Conservation (phyloP, 208 protist genomes). For the Crithidia sp. region DNA sequence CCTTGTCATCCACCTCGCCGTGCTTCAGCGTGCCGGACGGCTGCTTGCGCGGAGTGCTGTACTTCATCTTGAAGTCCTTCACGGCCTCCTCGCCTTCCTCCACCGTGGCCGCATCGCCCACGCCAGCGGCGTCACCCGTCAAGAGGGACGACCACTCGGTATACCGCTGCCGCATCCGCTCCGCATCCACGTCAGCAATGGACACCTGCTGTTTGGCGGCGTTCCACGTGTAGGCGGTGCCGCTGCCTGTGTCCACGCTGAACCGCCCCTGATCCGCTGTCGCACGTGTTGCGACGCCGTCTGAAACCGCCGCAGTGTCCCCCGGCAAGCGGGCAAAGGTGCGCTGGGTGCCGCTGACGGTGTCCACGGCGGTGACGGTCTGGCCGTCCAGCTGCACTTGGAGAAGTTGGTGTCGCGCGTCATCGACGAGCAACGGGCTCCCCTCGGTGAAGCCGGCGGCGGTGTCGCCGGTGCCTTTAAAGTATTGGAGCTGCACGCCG, state of each 20-base stretch:
- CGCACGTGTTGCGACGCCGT: too few species aligned
- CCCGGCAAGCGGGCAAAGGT: constrained; percentile 13
- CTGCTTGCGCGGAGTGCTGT: constrained; percentile 74
- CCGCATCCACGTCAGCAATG: constrained; percentile 55
- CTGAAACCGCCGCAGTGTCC: too few species aligned
- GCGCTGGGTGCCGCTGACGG: constrained; percentile 18
- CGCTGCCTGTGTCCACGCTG: constrained; percentile 24
- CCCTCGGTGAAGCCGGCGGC: too few species aligned
- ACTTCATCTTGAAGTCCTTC: constrained; percentile 65
- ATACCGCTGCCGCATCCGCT: constrained; percentile 70
- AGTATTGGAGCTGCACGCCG: constrained; percentile 35
- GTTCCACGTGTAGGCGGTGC: constrained; percentile 42
- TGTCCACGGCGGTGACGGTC: constrained; percentile 28
- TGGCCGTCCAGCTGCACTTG: constrained; percentile 14
- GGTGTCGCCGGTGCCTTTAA: constrained; percentile 4
- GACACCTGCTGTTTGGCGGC: constrained; percentile 33
- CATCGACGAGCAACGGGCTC: constrained; percentile 34
- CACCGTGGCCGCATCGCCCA: constrained; percentile 40
- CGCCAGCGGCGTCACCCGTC: constrained; percentile 41
- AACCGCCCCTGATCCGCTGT: not conserved
- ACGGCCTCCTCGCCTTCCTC: constrained; percentile 32
- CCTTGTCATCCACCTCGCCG: constrained; percentile 88
- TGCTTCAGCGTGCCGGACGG: constrained; percentile 86
- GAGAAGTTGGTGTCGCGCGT: constrained; percentile 42
- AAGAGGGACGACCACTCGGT: constrained; percentile 59